Conservation (phyloP, 306 rosid genomes). For the Sindora glabra region DNA sequence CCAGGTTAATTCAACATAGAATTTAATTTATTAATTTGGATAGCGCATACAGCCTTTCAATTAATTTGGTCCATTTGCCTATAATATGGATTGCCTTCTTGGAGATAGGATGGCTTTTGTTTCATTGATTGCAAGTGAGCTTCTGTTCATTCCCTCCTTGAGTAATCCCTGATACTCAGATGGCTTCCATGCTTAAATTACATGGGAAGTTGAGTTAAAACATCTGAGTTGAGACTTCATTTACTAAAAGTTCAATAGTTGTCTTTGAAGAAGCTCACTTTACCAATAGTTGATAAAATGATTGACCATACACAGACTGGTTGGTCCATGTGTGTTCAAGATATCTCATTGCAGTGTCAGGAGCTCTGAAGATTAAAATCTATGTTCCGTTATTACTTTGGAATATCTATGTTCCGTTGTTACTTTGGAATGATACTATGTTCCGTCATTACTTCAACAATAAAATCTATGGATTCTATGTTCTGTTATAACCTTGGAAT, state of each 20-base stretch:
- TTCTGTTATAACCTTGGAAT: no score
- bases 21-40: neutral
- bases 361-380: slow-evolving; percentile 9
- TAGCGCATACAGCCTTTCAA: neutral
- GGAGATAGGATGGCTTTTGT: no score
- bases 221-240: neutral
- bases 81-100: neutral
- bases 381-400: neutral
- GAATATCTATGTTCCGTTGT: neutral
- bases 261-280: neutral
- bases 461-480: no score
- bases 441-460: no score
- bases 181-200: neutral
- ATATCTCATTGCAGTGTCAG: no score
- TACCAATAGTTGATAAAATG: neutral
- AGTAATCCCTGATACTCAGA: neutral
- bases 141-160: neutral
- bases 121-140: neutral
- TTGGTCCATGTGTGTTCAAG: neutral
- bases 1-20: no score
- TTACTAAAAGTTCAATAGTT: neutral
- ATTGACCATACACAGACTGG: neutral
- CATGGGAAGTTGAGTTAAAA: no score
- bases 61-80: slow-evolving; percentile 8
- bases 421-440: neutral